These are phyloP conservation scores for Neurospora discreta DNA, from an alignment of 495 filamentous ascomycete species.

Conservation along the genomic window DNA sequence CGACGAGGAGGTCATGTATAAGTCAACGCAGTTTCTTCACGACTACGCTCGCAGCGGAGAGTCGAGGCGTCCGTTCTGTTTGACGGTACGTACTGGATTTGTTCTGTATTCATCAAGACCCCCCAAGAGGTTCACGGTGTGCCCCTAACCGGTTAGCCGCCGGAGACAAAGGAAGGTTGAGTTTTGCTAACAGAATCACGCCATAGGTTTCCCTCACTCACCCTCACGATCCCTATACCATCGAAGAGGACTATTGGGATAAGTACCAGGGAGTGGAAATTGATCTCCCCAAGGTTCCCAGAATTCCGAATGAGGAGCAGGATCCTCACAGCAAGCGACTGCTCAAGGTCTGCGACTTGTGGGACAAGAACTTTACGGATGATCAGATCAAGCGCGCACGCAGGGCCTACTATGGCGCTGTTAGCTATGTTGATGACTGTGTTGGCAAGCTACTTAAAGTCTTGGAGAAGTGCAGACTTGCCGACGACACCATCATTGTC, in stretches of 20 bases:
- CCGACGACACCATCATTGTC: slow-evolving; percentile 72
- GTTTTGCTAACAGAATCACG: background rate
- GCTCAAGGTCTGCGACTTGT: slow-evolving; percentile 69
- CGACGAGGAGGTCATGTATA: slow-evolving; percentile 86
- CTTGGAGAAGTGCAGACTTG: slow-evolving; percentile 61
- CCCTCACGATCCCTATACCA: slow-evolving; percentile 86
- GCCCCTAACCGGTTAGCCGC: slow-evolving; percentile 1
- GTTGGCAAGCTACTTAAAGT: slow-evolving; percentile 66
- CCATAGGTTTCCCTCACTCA: slow-evolving; percentile 69
- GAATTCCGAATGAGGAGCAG: slow-evolving; percentile 63
- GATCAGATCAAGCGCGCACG: slow-evolving; percentile 71
- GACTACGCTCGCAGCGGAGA: slow-evolving; percentile 65
- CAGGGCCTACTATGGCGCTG: slow-evolving; percentile 78
- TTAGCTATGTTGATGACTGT: slow-evolving; percentile 81
- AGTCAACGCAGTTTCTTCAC: slow-evolving; percentile 70
- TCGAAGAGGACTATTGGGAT: slow-evolving; percentile 81
- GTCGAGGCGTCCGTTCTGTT: slow-evolving; percentile 61
- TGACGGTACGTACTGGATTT: slow-evolving; percentile 57
- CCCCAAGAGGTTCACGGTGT: background rate
- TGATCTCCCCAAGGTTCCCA: slow-evolving; percentile 54
- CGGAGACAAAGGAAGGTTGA: background rate
- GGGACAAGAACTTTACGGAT: slow-evolving; percentile 62
- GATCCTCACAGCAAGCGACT: slow-evolving; percentile 74
- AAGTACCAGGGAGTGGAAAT: slow-evolving; percentile 81
- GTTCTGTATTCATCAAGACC: background rate